Conservation (phyloP, 83 land plant genomes). For the Picea abies region DNA sequence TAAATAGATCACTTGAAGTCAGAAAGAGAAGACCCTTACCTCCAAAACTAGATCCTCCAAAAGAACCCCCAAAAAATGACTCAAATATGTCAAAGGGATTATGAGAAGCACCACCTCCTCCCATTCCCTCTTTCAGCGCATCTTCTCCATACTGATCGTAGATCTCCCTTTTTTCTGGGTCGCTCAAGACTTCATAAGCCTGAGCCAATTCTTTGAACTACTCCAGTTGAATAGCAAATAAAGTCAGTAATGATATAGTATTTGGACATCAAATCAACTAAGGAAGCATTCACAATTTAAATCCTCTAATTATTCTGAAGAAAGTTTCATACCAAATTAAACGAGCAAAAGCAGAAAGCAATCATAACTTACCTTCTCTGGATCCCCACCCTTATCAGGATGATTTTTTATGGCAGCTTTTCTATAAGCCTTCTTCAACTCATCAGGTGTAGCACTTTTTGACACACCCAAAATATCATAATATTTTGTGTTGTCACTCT, state of each 20-base stretch:
- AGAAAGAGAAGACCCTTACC: background rate
- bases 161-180: slow-evolving; percentile 83
- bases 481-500: slow-evolving; percentile 57
- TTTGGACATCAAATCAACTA: background rate
- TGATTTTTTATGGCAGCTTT: slow-evolving; percentile 74
- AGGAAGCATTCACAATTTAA: background rate
- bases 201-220: slow-evolving; percentile 89
- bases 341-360: background rate
- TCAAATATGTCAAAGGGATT: slow-evolving; percentile 83
- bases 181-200: slow-evolving; percentile 87
- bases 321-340: background rate
- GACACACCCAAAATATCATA: slow-evolving; percentile 63
- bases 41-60: slow-evolving; percentile 49
- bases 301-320: background rate
- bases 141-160: slow-evolving; percentile 82
- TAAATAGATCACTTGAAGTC: background rate
- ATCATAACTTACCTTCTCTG: slow-evolving; percentile 43
- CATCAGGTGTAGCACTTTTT: slow-evolving; percentile 49
- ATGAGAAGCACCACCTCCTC: slow-evolving; percentile 66
- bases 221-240: background rate
- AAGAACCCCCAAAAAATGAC: slow-evolving; percentile 81
- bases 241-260: too few species aligned
- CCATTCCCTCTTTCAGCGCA: slow-evolving; percentile 91
- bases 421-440: slow-evolving; percentile 58
- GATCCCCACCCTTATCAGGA: slow-evolving; percentile 72